Conservation (phyloP, 345 rosid species). For the Brassica cretica region DNA sequence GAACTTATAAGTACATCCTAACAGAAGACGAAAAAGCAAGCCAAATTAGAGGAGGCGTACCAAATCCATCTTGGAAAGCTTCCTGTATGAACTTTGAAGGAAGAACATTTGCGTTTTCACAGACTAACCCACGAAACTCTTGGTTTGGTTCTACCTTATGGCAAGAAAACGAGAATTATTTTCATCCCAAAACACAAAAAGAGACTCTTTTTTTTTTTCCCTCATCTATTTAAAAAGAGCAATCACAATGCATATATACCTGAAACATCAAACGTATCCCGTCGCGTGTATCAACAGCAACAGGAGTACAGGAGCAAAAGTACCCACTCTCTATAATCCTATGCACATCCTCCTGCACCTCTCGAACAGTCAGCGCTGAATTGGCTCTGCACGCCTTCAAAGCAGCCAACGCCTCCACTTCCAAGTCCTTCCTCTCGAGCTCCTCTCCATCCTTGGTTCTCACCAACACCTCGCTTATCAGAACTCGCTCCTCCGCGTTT, state of each 20-base stretch:
- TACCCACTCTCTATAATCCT: conserved; percentile 86
- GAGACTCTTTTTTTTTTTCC: not conserved
- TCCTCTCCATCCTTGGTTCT: conserved; percentile 94
- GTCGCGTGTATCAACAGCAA: conserved; percentile 88
- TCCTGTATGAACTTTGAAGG: conserved; percentile 80
- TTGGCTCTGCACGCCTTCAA: conserved; percentile 81
- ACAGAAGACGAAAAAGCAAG: conserved; percentile 2
- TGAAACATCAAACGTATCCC: conserved; percentile 89
- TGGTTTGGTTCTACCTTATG: conserved; percentile 97
- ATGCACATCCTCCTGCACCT: conserved; percentile 94
- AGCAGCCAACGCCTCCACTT: conserved; percentile 77
- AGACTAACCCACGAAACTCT: conserved; percentile 83
- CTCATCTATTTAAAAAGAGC: not conserved
- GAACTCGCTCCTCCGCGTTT: conserved; percentile 77
- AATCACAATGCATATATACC: conserved; percentile 48
- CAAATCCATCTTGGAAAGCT: conserved; percentile 69
- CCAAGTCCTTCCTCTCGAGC: conserved; percentile 89
- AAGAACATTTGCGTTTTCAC: conserved; percentile 96
- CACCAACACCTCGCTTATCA: conserved; percentile 87
- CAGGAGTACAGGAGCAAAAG: conserved; percentile 85
- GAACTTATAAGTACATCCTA: not conserved
- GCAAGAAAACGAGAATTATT: conserved; percentile 47
- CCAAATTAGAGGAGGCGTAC: conserved; percentile 47
- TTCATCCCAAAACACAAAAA: conserved; percentile 11
- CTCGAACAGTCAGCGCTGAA: conserved; percentile 79